Evolutionary conservation across 129 eudicot species (phyloP), one percentile per base, ranked within the genome.

Genomic region (Escallonia herrerae): DNA sequence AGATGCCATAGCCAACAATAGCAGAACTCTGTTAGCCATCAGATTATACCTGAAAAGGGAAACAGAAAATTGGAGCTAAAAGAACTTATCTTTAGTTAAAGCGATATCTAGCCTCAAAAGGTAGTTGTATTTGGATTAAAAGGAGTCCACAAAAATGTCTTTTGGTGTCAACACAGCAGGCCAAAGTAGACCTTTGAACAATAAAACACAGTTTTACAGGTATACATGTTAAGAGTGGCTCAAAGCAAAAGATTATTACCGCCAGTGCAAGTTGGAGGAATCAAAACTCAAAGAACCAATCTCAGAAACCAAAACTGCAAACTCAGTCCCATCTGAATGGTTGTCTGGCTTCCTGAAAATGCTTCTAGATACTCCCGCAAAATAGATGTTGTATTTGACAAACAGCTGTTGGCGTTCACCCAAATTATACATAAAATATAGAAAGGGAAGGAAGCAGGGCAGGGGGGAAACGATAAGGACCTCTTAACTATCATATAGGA

Each of bases 11-110:
- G 96, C 96, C 80, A 93, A 65, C 74, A 93, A 62, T 48, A 93
- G 82, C 68, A 93, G 86, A 80, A 89, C 86, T 79, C 99, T 83
- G 73, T 93, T 93, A 69, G 99, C 96, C 99, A 93, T 93, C 77
- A 93, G 65, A 81, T 93, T 93, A 70, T 93, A 93, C 87, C 98
- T 93, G 77, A 63, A 78, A 58, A 51, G 33, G 59, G 48, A 71
- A 81, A 54, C 15, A 45, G 48, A 54, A 63, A 22, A 40, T 38
- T 43, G 69, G 6, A 72, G 76, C 72, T 51, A 33, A 57, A 6
- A 51, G 5, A 15, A 22, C 37, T n/a, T n/a, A n/a, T n/a, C n/a
- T 38, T 57, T 5, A 15, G 13, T 8, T 7, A 38, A 49, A 38
- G 33, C 41, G 3, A 43, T 33, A 7, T 45, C 49, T 45, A 45